Percentiles rank a stretch among this genome's conserved stretches.
Conservation (phyloP, 1,284 basidiomycete species). For the Blastosporella zonata region DNA sequence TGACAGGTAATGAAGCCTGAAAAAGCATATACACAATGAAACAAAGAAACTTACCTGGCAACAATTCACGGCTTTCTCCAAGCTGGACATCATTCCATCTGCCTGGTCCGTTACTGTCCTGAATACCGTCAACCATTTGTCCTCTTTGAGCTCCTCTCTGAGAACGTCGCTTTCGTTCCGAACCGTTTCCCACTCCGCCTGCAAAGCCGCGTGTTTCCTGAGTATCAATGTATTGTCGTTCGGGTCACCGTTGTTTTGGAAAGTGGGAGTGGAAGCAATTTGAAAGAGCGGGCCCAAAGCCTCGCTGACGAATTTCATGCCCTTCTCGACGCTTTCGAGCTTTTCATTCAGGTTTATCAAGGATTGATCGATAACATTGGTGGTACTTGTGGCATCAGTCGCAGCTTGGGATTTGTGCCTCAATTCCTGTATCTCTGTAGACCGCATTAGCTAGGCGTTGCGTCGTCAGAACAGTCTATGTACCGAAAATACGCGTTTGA, state of each 20-base stretch:
- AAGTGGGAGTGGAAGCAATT: slow-evolving; percentile 48
- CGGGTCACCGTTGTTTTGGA: slow-evolving; percentile 34
- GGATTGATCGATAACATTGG: slow-evolving; percentile 74
- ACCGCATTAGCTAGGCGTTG: slow-evolving; percentile 9
- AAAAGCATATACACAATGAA: slow-evolving; percentile 10
- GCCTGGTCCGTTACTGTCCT: slow-evolving; percentile 89
- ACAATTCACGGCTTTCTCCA: slow-evolving; percentile 86
- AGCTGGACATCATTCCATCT: slow-evolving; percentile 93
- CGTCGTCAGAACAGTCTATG: slow-evolving; percentile 20
- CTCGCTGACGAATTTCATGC: slow-evolving; percentile 64
- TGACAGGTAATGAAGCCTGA: slow-evolving; percentile 25
- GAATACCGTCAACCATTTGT: slow-evolving; percentile 95
- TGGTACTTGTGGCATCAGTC: slow-evolving; percentile 54
- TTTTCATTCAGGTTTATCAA: slow-evolving; percentile 77
- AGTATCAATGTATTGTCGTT: slow-evolving; percentile 54
- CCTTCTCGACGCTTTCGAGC: slow-evolving; percentile 69
- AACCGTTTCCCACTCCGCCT: slow-evolving; percentile 76
- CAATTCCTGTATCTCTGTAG: slow-evolving; percentile 77
- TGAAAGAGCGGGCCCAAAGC: slow-evolving; percentile 58
- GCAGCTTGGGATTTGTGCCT: slow-evolving; percentile 73
- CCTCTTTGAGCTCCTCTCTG: slow-evolving; percentile 89
- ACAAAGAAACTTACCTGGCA: slow-evolving; percentile 61
- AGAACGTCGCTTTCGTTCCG: slow-evolving; percentile 80
- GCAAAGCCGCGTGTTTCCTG: slow-evolving; percentile 67
- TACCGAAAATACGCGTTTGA: slow-evolving; percentile 84